Conservation (phyloP, 164 flowering plant genomes). For the Santalum album region DNA sequence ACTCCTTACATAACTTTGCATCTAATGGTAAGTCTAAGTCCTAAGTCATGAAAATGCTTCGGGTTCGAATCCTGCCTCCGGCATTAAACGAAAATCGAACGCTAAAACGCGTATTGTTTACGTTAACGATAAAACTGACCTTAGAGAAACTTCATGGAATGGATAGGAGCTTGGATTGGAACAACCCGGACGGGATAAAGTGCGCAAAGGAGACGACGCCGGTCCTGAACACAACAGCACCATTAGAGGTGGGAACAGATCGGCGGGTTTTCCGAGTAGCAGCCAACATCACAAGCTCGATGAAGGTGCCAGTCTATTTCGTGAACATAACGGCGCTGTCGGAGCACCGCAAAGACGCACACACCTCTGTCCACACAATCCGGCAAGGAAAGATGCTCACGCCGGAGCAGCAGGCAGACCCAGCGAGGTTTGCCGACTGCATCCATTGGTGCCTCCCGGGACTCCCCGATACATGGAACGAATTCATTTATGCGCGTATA, state of each 20-base stretch:
- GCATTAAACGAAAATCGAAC: too few species aligned
- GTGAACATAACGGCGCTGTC: constrained; percentile 76
- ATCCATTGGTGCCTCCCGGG: constrained; percentile 97
- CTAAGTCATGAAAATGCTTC: too few species aligned
- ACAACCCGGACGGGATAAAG: constrained; percentile 72
- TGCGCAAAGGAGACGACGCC: constrained; percentile 76
- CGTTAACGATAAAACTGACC: too few species aligned
- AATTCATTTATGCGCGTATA: constrained; percentile 63
- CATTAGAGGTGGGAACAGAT: constrained; percentile 66
- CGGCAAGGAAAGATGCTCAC: constrained; percentile 66
- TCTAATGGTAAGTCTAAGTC: too few species aligned
- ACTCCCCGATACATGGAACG: constrained; percentile 92
- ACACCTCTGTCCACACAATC: constrained; percentile 65
- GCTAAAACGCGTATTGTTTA: too few species aligned
- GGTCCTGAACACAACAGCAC: constrained; percentile 38
- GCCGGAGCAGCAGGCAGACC: constrained; percentile 60
- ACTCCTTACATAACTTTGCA: too few species aligned
- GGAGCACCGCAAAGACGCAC: constrained; percentile 84
- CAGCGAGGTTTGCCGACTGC: constrained; percentile 63
- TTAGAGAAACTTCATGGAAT: too few species aligned
- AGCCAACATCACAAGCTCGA: constrained; percentile 36
- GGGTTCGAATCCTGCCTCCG: too few species aligned
- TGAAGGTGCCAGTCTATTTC: constrained; percentile 54
- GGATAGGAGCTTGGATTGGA: constrained; percentile 89
- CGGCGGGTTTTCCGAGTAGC: constrained; percentile 46